Percentiles rank a stretch among this genome's conserved stretches.
Evolutionary conservation across 129 eudicot species (phyloP).

Genomic region (Erigeron canadensis): DNA sequence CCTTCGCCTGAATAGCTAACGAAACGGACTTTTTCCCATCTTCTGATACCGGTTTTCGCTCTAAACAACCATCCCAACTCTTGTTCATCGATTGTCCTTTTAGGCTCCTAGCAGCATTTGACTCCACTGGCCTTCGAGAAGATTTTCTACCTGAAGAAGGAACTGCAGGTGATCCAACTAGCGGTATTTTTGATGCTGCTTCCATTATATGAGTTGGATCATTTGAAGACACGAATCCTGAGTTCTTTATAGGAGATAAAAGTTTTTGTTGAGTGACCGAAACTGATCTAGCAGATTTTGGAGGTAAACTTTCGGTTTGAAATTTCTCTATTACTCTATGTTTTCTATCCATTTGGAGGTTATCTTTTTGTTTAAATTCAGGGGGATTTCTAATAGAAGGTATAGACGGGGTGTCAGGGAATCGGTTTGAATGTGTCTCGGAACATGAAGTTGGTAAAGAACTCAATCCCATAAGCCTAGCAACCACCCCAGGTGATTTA

Average conservation of each 20-base stretch:
- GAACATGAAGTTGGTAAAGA: conserved; percentile 63
- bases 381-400: conserved; percentile 15
- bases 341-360: conserved; percentile 36
- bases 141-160: conserved; percentile 50
- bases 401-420: conserved; percentile 41
- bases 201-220: conserved; percentile 64
- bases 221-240: conserved; percentile 43
- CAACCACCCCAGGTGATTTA: conserved; percentile 79
- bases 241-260: conserved; percentile 65
- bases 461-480: conserved; percentile 92
- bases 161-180: conserved; percentile 49
- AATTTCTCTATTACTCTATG: conserved; percentile 66
- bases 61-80: conserved; percentile 66
- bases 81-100: conserved; percentile 70
- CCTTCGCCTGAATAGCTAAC: conserved; percentile 89
- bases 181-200: conserved; percentile 59
- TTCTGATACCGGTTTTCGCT: conserved; percentile 41
- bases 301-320: conserved; percentile 67
- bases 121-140: conserved; percentile 45
- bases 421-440: conserved; percentile 45
- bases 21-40: conserved; percentile 68
- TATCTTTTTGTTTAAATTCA: conserved; percentile 23
- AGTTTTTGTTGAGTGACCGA: conserved; percentile 69
- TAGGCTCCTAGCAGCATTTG: conserved; percentile 57
- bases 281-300: conserved; percentile 69